A percentile compares a stretch with the other conserved stretches of the same genome.
Conservation (phyloP, 768 basidiomycete species). For the Boletus eberwhitei region DNA sequence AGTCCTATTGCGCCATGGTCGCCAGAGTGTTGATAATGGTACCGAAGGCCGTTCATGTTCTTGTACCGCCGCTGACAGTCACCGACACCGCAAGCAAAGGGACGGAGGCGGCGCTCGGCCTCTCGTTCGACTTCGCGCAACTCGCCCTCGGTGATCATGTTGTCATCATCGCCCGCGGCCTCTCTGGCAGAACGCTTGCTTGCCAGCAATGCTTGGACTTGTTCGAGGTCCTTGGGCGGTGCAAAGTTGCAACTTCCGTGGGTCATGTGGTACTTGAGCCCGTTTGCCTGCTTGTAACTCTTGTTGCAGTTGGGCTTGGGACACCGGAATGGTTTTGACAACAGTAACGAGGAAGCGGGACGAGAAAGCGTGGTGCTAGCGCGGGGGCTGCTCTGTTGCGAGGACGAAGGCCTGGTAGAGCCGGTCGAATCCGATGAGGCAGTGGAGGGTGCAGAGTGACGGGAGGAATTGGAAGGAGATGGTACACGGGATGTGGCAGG, state of each 20-base stretch:
- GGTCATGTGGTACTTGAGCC: slow-evolving; percentile 91
- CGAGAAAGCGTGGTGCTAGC: slow-evolving; percentile 47
- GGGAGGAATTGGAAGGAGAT: slow-evolving; percentile 24
- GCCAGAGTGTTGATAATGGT: slow-evolving; percentile 96
- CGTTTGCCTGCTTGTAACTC: slow-evolving; percentile 93
- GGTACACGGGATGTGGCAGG: slow-evolving; percentile 47
- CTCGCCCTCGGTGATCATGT: slow-evolving; percentile 54
- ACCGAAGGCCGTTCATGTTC: slow-evolving; percentile 97
- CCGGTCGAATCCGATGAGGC: slow-evolving; percentile 21
- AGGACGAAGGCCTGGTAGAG: slow-evolving; percentile 27
- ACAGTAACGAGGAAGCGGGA: slow-evolving; percentile 56
- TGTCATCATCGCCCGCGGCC: slow-evolving; percentile 41
- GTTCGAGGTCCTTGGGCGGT: slow-evolving; percentile 80
- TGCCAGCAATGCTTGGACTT: slow-evolving; percentile 68
- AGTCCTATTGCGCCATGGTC: slow-evolving; percentile 92
- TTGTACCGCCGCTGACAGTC: slow-evolving; percentile 89
- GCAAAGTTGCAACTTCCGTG: slow-evolving; percentile 93
- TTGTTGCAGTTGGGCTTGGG: slow-evolving; percentile 96
- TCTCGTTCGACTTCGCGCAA: slow-evolving; percentile 74
- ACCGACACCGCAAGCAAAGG: slow-evolving; percentile 87
- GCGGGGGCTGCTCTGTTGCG: slow-evolving; percentile 29
- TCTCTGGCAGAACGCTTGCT: slow-evolving; percentile 39
- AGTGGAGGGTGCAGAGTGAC: slow-evolving; percentile 7
- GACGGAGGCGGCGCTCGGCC: slow-evolving; percentile 76
- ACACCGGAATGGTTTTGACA: slow-evolving; percentile 87